Evolutionary conservation across 345 rosid species (phyloP).

Genomic region (Toxicodendron radicans): DNA sequence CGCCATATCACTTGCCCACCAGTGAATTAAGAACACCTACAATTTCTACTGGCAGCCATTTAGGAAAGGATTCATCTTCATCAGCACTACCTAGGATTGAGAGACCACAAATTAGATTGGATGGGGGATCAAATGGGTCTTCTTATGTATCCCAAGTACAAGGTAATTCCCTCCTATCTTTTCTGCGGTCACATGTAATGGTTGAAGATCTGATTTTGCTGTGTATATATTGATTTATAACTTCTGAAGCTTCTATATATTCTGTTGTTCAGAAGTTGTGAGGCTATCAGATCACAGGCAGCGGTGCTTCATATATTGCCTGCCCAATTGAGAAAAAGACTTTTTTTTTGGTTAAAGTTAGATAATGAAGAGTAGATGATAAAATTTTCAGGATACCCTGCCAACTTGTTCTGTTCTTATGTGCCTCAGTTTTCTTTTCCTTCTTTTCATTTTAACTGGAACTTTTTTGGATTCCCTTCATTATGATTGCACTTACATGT

Average conservation of each 20-base stretch:
- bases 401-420: neutral
- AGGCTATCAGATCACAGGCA: neutral
- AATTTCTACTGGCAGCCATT: conserved; percentile 41
- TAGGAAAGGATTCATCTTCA: conserved; percentile 45
- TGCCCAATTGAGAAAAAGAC: too few species aligned
- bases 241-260: neutral
- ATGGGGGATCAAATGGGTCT: conserved; percentile 50
- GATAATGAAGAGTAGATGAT: neutral
- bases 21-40: conserved; percentile 41
- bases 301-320: neutral
- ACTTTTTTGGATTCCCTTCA: neutral
- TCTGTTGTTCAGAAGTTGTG: neutral
- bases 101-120: conserved; percentile 43
- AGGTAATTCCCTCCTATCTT: conserved; percentile 37
- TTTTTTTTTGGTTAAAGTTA: too few species aligned
- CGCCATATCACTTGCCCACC: conserved; percentile 42
- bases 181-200: conserved; percentile 3
- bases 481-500: neutral
- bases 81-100: conserved; percentile 49
- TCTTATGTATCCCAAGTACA: conserved; percentile 34
- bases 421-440: neutral
- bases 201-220: neutral
- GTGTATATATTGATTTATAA: too few species aligned
- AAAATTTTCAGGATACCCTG: neutral
- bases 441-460: neutral